phyloP scores from a whole-genome alignment of 305 asterid species.

The Ruellia speciosa region DNA sequence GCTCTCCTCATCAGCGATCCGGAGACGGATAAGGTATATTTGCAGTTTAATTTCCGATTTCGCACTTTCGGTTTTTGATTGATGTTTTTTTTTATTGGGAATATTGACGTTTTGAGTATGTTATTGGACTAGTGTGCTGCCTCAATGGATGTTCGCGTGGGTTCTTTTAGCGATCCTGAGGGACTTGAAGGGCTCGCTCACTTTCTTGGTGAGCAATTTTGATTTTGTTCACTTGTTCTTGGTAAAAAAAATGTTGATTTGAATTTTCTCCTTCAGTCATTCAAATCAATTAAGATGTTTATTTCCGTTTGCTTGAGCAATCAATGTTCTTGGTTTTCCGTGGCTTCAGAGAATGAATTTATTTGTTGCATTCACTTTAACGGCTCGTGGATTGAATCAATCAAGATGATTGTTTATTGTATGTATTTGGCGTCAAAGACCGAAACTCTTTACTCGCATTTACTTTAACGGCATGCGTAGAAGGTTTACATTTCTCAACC shows the following conservation, averaged over 20 bases:
- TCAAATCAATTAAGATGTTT: constrained; percentile 1
- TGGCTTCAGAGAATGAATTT: not conserved
- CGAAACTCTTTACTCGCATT: too few species aligned
- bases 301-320: not conserved
- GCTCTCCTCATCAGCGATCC: constrained; percentile 86
- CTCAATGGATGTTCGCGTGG: constrained; percentile 86
- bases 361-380: too few species aligned
- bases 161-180: constrained; percentile 83
- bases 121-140: constrained; percentile 62
- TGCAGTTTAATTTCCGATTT: not conserved
- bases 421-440: too few species aligned
- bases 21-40: constrained; percentile 74
- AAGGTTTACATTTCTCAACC: too few species aligned
- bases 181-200: constrained; percentile 99
- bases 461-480: too few species aligned
- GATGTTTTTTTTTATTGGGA: constrained; percentile 11
- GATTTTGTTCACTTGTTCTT: not conserved
- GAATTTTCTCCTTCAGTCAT: not conserved
- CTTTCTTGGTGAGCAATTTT: constrained; percentile 63
- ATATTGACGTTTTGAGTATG: constrained; percentile 20
- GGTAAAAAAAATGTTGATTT: not conserved
- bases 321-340: not conserved
- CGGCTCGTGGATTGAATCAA: too few species aligned
- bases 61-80: not conserved
- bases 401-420: too few species aligned